Evolutionary conservation across 1,284 basidiomycete species (phyloP).

Genomic region (Ceratobasidium theobromae): DNA sequence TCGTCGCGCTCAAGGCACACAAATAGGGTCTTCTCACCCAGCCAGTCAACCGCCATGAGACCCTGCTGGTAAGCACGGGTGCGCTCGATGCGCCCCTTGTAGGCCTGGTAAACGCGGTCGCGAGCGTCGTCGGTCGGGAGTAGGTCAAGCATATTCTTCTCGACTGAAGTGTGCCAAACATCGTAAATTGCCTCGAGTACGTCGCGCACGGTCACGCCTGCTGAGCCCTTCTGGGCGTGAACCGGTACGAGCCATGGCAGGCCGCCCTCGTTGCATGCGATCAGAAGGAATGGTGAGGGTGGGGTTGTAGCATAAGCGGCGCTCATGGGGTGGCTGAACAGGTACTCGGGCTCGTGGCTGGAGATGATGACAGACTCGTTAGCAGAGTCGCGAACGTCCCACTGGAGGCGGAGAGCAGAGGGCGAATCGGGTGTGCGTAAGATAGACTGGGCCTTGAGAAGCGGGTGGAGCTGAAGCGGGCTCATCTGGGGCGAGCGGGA

Average conservation of each 20-base stretch:
- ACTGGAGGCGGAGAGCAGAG: constrained; percentile 1
- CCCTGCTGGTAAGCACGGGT: not conserved
- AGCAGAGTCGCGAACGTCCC: constrained; percentile 19
- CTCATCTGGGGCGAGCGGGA: not conserved
- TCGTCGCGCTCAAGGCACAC: constrained; percentile 24
- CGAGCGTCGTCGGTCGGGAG: constrained; percentile 16
- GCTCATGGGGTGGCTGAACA: constrained; percentile 1
- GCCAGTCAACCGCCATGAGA: constrained; percentile 12
- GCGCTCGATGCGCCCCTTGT: constrained; percentile 3
- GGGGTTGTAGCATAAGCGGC: constrained; percentile 20
- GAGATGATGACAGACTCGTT: not conserved
- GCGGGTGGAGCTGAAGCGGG: constrained; percentile 1
- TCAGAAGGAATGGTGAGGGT: constrained; percentile 9
- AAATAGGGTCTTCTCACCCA: constrained; percentile 22
- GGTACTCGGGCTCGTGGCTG: constrained; percentile 8
- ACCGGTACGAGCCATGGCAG: constrained; percentile 20
- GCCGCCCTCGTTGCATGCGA: constrained; percentile 8
- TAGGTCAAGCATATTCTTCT: not conserved
- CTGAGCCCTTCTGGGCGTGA: constrained; percentile 3
- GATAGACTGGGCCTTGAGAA: constrained; percentile 24
- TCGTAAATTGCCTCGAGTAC: not conserved
- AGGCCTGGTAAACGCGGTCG: constrained; percentile 2
- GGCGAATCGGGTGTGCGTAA: constrained; percentile 26
- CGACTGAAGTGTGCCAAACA: not conserved
- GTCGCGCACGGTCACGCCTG: constrained; percentile 16